Evolutionary conservation across 2,329 filamentous ascomycete species (phyloP).

Genomic region (Colletotrichum plurivorum): DNA sequence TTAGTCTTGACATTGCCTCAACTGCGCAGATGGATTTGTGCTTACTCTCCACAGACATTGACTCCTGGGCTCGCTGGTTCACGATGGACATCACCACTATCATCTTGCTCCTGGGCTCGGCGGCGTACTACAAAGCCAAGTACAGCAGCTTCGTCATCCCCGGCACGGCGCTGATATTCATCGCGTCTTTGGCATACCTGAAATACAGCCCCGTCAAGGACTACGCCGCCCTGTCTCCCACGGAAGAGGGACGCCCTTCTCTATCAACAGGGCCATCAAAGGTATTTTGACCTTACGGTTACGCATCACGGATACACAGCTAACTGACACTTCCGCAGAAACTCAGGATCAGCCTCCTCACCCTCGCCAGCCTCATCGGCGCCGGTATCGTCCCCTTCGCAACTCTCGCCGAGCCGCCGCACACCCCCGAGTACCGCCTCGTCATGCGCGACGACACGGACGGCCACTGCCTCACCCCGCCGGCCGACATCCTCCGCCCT

Average conservation of each 20-base stretch:
- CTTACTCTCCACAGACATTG: constrained; percentile 43
- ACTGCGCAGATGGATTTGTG: neutral
- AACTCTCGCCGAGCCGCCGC: constrained; percentile 34
- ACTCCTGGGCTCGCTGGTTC: constrained; percentile 49
- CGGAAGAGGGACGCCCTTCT: neutral
- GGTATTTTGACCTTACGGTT: neutral
- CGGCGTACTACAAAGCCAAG: constrained; percentile 43
- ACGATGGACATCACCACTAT: constrained; percentile 47
- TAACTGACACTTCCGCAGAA: constrained; percentile 10
- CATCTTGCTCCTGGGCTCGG: constrained; percentile 47
- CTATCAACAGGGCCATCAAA: neutral
- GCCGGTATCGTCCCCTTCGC: constrained; percentile 39
- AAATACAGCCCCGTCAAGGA: constrained; percentile 43
- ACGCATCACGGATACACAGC: neutral
- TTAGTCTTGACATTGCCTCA: neutral
- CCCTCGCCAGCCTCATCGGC: constrained; percentile 29
- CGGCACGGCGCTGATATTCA: constrained; percentile 46
- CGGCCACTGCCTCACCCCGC: constrained; percentile 22
- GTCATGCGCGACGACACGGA: constrained; percentile 35
- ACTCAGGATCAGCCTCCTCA: constrained; percentile 27
- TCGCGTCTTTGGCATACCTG: constrained; percentile 48
- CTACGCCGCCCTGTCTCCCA: constrained; percentile 3
- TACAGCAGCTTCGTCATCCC: constrained; percentile 46
- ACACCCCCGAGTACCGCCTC: constrained; percentile 36
- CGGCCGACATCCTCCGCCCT: constrained; percentile 15